Evolutionary conservation across 192 early-diverging fungal genomes (phyloP), one percentile per base, ranked within the genome.

Genomic region (Hyaloraphidium curvatum): DNA sequence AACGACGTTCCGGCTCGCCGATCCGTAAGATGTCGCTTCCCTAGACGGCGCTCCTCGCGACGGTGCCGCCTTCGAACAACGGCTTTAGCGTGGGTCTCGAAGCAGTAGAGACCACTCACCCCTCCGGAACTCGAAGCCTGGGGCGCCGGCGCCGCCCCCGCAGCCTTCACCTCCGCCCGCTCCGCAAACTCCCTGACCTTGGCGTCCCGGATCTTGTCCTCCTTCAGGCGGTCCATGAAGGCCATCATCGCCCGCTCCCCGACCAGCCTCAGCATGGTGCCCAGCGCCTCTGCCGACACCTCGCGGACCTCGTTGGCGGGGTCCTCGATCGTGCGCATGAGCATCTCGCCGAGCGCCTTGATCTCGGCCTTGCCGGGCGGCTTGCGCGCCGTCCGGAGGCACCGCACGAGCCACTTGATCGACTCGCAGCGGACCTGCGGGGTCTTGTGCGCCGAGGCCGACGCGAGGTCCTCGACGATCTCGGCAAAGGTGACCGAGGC

Each of bases 161-260:
- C 22, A 16, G 72, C 75, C 52, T 81, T 79, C 13, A 87, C 74
- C 0, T 81, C 84, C 0, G 93, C 93, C 70, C 89, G 86, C 23
- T 86, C 87, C 29, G 63, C 86, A 41, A 70, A 84, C 56, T 97
- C 93, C 56, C 71, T 79, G 27, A 97, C 75, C 68, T 97, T 97
- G 7, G 70, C 76, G 53, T 69, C 68, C 66, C 89, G 94, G 48
- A 84, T 77, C 61, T 88, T 79, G 55, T 97, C 96, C n/a, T n/a
- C n/a, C n/a, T n/a, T n/a, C 30, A 99, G 55, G 2, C 80, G 76
- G 29, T 90, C 91, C 11, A 85, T 60, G 62, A 78, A 85, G 0
- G 28, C 31, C 48, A 83, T 54, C 59, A 88, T 62, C 2, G 75
- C 66, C 14, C 82, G 80, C 37, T 91, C 87, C 1, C 84, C 81